phyloP scores from a whole-genome alignment of 805 yeast genomes.

The Metschnikowia arizonensis region DNA sequence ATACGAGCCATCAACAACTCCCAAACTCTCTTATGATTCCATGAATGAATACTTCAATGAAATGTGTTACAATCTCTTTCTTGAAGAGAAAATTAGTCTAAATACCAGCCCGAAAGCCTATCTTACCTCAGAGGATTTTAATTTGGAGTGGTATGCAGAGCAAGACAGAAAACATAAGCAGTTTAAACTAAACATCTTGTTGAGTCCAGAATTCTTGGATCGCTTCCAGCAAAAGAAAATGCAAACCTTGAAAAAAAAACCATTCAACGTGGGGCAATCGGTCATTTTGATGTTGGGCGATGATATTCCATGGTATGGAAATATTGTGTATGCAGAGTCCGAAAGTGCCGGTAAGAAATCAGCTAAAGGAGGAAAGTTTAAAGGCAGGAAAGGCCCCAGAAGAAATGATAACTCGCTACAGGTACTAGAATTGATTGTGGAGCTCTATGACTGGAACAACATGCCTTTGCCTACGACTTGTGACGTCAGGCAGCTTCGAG shows the following conservation, averaged over 20 bases:
- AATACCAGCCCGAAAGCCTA: conserved; percentile 38
- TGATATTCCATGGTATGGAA: conserved; percentile 57
- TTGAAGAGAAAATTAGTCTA: conserved; percentile 50
- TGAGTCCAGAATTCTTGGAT: conserved; percentile 47
- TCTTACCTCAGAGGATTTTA: conserved; percentile 38
- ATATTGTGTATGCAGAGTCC: conserved; percentile 41
- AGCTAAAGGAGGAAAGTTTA: conserved; percentile 8
- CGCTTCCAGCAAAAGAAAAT: conserved; percentile 48
- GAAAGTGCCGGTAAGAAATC: conserved; percentile 6
- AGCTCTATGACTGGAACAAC: conserved; percentile 57
- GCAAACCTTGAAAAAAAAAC: conserved; percentile 51
- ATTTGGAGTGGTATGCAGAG: conserved; percentile 49
- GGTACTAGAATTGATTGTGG: conserved; percentile 43
- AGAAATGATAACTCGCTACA: conserved; percentile 16
- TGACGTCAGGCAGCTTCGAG: conserved; percentile 31
- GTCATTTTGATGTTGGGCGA: conserved; percentile 51
- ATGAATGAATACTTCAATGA: conserved; percentile 52
- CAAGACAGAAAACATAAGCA: conserved; percentile 40
- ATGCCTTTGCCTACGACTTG: conserved; percentile 45
- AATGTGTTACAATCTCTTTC: conserved; percentile 56
- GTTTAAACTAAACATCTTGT: conserved; percentile 40
- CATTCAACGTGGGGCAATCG: conserved; percentile 57
- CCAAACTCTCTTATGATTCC: conserved; percentile 46
- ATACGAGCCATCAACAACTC: conserved; percentile 33
- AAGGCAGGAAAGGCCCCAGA: conserved; percentile 10